Percentiles rank a stretch among this genome's conserved stretches.
phyloP scores from a whole-genome alignment of 306 rosid genomes.

The Corylus avellana region DNA sequence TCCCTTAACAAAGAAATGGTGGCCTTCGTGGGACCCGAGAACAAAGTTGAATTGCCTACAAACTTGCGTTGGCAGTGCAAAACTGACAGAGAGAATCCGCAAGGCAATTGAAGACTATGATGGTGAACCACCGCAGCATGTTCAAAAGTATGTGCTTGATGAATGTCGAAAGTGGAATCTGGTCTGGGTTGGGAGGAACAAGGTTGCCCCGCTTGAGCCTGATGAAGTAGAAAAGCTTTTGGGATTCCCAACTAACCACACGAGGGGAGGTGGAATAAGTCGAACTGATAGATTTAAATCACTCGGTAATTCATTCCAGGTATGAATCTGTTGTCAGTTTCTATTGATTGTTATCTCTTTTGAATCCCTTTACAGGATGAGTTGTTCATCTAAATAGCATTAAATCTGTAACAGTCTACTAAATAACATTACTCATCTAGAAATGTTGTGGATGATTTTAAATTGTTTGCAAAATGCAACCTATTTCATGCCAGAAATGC shows the following conservation, averaged over 20 bases:
- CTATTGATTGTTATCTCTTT: conserved; percentile 3
- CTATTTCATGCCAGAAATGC: conserved; percentile 1
- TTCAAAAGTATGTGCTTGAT: conserved; percentile 63
- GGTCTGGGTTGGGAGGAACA: conserved; percentile 97
- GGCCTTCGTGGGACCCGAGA: conserved; percentile 93
- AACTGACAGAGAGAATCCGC: conserved; percentile 68
- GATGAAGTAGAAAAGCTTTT: conserved; percentile 87
- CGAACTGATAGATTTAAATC: conserved; percentile 91
- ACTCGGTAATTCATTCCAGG: conserved; percentile 98
- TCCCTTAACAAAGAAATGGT: conserved; percentile 86
- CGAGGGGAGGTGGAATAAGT: conserved; percentile 97
- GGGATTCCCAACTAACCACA: conserved; percentile 93
- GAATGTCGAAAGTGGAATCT: conserved; percentile 94
- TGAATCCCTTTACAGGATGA: not conserved
- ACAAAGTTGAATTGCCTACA: conserved; percentile 80
- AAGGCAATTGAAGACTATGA: conserved; percentile 62
- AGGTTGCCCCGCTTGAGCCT: conserved; percentile 91
- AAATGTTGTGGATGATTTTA: not conserved
- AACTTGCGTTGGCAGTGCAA: conserved; percentile 74
- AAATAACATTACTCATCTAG: not conserved
- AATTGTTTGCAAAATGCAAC: conserved; percentile 9
- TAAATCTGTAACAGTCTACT: no score
- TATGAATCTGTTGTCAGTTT: conserved; percentile 22
- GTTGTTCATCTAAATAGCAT: not conserved
- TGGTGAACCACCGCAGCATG: conserved; percentile 53